A percentile compares a stretch with the other conserved stretches of the same genome.
These are phyloP conservation scores for Botryotinia calthae DNA, from an alignment of 2,329 filamentous ascomycete genomes.

Conservation along the genomic window DNA sequence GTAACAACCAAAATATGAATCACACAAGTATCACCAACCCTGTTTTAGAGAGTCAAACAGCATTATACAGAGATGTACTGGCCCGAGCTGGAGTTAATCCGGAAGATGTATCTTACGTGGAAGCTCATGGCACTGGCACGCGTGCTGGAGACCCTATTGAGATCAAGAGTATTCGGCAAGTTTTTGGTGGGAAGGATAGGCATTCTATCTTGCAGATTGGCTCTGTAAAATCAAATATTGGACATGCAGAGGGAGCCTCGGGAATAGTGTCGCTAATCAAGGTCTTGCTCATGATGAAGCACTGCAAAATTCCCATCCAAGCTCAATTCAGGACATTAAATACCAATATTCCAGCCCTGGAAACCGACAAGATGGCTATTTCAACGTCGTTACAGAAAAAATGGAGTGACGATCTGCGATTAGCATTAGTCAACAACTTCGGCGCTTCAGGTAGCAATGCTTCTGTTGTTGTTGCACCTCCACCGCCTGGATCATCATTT, in stretches of 20 bases:
- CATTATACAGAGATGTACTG: constrained; percentile 18
- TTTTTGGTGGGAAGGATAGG: constrained; percentile 17
- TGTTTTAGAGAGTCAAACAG: constrained; percentile 49
- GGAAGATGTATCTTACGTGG: constrained; percentile 19
- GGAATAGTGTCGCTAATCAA: constrained; percentile 43
- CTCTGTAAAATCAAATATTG: constrained; percentile 40
- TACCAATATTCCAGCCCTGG: constrained; percentile 20
- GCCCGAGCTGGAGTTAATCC: constrained; percentile 18
- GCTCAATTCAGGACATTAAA: constrained; percentile 43
- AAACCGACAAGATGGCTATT: background rate
- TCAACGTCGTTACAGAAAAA: background rate
- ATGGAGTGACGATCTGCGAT: background rate
- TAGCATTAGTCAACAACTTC: constrained; percentile 11
- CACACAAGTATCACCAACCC: constrained; percentile 52
- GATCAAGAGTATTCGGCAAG: constrained; percentile 13
- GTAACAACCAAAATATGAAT: constrained; percentile 59
- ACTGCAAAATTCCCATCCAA: constrained; percentile 42
- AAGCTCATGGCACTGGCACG: constrained; percentile 29
- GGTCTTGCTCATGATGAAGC: constrained; percentile 42
- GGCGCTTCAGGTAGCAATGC: background rate
- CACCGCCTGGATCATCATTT: no score
- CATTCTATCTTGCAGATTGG: constrained; percentile 23
- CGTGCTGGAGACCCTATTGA: constrained; percentile 27
- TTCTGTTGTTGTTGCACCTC: background rate
- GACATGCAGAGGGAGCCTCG: constrained; percentile 39